Conservation (phyloP, 2,329 filamentous ascomycete genomes). For the Penicillium hordei region DNA sequence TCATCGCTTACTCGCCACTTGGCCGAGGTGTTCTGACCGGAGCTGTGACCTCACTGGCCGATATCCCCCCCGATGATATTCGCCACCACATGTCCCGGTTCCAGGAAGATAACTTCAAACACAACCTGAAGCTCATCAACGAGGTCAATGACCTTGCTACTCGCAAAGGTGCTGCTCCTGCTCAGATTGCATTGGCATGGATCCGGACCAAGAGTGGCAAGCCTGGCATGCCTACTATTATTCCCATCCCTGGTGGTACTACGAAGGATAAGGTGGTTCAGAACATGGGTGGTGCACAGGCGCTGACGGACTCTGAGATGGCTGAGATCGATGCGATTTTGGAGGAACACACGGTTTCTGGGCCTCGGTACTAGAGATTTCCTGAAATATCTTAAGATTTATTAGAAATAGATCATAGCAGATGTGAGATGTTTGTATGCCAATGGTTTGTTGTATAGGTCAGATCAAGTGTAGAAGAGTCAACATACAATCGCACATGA, state of each 20-base stretch:
- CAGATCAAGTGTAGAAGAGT: slow-evolving; percentile 51
- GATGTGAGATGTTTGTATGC: slow-evolving; percentile 4
- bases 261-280: slow-evolving; percentile 38
- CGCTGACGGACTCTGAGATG: slow-evolving; percentile 41
- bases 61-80: slow-evolving; percentile 51
- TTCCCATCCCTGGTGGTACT: slow-evolving; percentile 40
- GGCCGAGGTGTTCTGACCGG: slow-evolving; percentile 58
- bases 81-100: slow-evolving; percentile 50
- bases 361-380: slow-evolving; percentile 28
- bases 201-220: slow-evolving; percentile 44
- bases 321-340: slow-evolving; percentile 54
- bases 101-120: slow-evolving; percentile 51
- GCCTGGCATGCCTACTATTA: slow-evolving; percentile 46
- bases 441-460: slow-evolving; percentile 16
- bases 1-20: slow-evolving; percentile 61
- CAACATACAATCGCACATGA: slow-evolving; percentile 46
- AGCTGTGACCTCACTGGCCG: slow-evolving; percentile 46
- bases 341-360: slow-evolving; percentile 45
- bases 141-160: slow-evolving; percentile 47
- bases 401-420: slow-evolving; percentile 18
- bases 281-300: slow-evolving; percentile 32
- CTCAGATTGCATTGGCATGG: slow-evolving; percentile 54
- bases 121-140: slow-evolving; percentile 52
- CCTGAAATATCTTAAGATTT: neutral
- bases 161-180: slow-evolving; percentile 45